phyloP scores from a whole-genome alignment of 495 filamentous ascomycete species.

The Bacidia gigantensis region DNA sequence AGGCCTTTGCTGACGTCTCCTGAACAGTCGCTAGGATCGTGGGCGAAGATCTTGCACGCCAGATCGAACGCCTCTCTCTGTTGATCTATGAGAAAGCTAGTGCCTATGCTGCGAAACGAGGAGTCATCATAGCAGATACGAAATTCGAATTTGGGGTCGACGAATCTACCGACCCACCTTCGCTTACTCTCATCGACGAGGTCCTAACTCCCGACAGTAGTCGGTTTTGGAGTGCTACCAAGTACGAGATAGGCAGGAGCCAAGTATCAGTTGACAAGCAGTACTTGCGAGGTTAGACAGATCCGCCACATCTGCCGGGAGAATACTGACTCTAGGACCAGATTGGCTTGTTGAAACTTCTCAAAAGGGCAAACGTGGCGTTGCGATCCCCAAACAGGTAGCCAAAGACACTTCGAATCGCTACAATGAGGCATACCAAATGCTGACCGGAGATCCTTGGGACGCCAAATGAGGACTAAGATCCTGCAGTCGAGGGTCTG shows the following conservation, averaged over 20 bases:
- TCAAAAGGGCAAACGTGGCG: constrained; percentile 54
- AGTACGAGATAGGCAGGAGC: constrained; percentile 56
- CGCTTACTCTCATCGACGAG: constrained; percentile 81
- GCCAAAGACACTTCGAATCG: constrained; percentile 46
- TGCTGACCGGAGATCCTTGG: constrained; percentile 25
- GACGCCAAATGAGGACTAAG: constrained; percentile 4
- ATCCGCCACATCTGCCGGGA: neutral
- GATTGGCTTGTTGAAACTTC: constrained; percentile 70
- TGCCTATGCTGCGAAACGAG: constrained; percentile 58
- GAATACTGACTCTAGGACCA: constrained; percentile 4
- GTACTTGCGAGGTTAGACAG: constrained; percentile 40
- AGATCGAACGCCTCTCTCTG: constrained; percentile 59
- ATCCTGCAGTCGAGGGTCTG: neutral
- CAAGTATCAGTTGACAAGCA: constrained; percentile 91
- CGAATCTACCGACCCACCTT: constrained; percentile 39
- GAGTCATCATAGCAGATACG: constrained; percentile 85
- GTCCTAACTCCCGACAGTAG: constrained; percentile 79
- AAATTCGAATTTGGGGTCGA: constrained; percentile 79
- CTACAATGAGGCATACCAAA: constrained; percentile 59
- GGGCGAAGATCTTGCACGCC: constrained; percentile 58
- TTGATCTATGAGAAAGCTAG: constrained; percentile 59
- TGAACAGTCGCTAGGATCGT: constrained; percentile 47
- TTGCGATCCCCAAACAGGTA: constrained; percentile 53
- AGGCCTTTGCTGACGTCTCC: constrained; percentile 5
- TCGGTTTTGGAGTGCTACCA: constrained; percentile 73